Evolutionary conservation across 2,329 filamentous ascomycete genomes (phyloP).

Genomic region (Pestalotiopsis sp.): DNA sequence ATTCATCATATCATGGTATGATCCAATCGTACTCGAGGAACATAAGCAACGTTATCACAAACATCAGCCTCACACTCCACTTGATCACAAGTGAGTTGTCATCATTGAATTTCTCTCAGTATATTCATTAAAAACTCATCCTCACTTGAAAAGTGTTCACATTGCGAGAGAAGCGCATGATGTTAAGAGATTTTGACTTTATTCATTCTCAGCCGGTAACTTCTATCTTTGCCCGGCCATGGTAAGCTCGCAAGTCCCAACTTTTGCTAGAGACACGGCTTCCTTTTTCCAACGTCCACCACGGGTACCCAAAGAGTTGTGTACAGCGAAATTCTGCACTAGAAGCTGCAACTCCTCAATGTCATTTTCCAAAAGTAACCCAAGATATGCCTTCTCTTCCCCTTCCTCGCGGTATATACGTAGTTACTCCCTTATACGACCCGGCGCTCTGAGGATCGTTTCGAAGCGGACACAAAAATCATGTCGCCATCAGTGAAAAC

Average conservation of each 20-base stretch:
- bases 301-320: background rate
- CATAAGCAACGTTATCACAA: too few species aligned
- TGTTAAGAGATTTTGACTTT: background rate
- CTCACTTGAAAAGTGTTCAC: too few species aligned
- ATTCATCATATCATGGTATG: background rate
- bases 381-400: background rate
- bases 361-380: background rate
- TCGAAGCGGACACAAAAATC: background rate
- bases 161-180: too few species aligned
- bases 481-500: background rate
- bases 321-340: background rate
- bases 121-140: too few species aligned
- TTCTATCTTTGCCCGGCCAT: background rate
- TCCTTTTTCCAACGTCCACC: background rate
- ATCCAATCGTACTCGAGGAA: too few species aligned
- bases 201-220: background rate
- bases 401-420: background rate
- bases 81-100: too few species aligned
- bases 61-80: too few species aligned
- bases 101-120: too few species aligned
- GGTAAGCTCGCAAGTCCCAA: background rate
- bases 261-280: background rate
- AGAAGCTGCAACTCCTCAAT: background rate
- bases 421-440: background rate
- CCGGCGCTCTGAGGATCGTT: background rate